Base-by-base conservation (phyloP, 371 early-diverging fungal genomes). In the Synchytrium microbalum region DNA sequence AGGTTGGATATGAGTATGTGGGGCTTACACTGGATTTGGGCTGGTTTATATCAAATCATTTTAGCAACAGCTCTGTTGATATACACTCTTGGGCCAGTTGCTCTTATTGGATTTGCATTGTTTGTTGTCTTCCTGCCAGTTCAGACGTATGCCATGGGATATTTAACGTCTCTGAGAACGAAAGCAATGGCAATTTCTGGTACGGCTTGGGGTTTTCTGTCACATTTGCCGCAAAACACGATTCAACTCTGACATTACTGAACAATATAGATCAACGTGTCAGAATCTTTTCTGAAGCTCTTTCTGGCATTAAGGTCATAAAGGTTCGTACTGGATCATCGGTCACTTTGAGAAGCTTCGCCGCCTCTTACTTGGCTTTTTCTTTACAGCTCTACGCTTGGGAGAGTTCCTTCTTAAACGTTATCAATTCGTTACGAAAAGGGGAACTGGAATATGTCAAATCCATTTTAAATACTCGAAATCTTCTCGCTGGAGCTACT, bases 301-400 rank as follows among this genome's bases (percentile, higher is more conserved):
- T 51, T 23, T 23, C 14, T 14, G 51, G 51, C 14, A 51, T 51
- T 23, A 14, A 23, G 14, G 51, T 51, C n/a, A n/a, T n/a, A n/a
- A n/a, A n/a, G n/a, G n/a, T n/a, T n/a, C n/a, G n/a, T n/a, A n/a
- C n/a, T n/a, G n/a, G n/a, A n/a, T n/a, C n/a, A n/a, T n/a, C n/a
- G n/a, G n/a, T n/a, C n/a, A n/a, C n/a, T n/a, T n/a, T n/a, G n/a
- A n/a, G n/a, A n/a, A n/a, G n/a, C n/a, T n/a, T n/a, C n/a, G n/a
- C n/a, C n/a, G n/a, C n/a, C n/a, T n/a, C n/a, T n/a, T n/a, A n/a
- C n/a, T n/a, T n/a, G n/a, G n/a, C n/a, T n/a, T n/a, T n/a, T n/a
- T n/a, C n/a, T 51, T 51, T 14, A 14, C 87, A 88, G 69, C 86
- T 86, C 66, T 87, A 87, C 66, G 86, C 86, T 1, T 87, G 87